phyloP scores from a whole-genome alignment of 2,329 filamentous ascomycete species.

The Tetracladium maxilliforme region DNA sequence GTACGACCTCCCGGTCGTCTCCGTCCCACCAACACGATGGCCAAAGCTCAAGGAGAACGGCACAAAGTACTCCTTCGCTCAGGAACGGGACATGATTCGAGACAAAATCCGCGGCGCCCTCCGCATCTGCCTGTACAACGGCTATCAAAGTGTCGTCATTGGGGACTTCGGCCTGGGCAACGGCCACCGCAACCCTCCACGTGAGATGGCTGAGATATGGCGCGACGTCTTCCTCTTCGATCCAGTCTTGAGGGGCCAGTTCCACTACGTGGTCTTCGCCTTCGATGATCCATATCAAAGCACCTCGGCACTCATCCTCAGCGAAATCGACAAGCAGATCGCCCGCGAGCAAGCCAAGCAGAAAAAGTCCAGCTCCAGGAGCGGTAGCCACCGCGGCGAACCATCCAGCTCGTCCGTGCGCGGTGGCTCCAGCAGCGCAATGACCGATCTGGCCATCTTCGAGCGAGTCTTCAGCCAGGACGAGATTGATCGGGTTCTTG shows the following conservation, averaged over 20 bases:
- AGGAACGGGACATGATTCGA: constrained; percentile 56
- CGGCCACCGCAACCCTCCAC: constrained; percentile 47
- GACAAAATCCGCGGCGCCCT: constrained; percentile 61
- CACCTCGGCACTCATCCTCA: no score
- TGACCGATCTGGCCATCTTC: no score
- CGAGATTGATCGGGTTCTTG: no score
- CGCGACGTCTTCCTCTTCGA: constrained; percentile 48
- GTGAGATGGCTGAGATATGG: constrained; percentile 51
- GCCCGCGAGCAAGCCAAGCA: no score
- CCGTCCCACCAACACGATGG: constrained; percentile 55
- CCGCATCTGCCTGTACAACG: constrained; percentile 49
- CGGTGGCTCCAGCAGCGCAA: no score
- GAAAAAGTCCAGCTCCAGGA: no score
- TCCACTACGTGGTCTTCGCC: constrained; percentile 46
- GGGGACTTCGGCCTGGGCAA: constrained; percentile 53
- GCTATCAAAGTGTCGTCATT: constrained; percentile 41
- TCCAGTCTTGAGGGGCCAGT: constrained; percentile 44
- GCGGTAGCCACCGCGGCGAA: no score
- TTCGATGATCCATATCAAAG: constrained; percentile 48
- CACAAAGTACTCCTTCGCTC: constrained; percentile 55
- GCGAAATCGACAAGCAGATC: no score
- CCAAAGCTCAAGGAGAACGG: constrained; percentile 57
- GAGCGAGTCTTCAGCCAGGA: no score
- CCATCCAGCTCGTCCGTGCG: no score
- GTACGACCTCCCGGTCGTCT: constrained; percentile 51